Evolutionary conservation across 768 basidiomycete genomes (phyloP).

Genomic region (Leccinum aurantiacum): DNA sequence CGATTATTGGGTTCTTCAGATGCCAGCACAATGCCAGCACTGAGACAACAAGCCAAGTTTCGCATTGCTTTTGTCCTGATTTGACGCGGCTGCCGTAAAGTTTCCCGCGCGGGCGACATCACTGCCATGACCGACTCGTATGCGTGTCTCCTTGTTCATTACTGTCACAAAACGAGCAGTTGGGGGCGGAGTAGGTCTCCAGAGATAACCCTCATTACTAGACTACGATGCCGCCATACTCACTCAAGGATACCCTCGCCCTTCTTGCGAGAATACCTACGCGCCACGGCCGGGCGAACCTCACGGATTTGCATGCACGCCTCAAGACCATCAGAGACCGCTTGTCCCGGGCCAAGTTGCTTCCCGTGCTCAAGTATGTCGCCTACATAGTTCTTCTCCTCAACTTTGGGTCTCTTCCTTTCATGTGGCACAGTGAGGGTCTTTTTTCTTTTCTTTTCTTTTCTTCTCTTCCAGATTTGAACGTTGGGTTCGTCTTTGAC

Average conservation of each 20-base stretch:
- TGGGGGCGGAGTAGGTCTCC: background rate
- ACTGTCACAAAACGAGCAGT: background rate
- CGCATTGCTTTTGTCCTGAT: background rate
- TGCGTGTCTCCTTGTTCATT: background rate
- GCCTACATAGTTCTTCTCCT: conserved; percentile 48
- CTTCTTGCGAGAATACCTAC: conserved; percentile 19
- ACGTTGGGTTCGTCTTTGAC: background rate
- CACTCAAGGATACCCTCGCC: conserved; percentile 2
- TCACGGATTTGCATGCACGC: conserved; percentile 2
- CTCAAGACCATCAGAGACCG: conserved; percentile 7
- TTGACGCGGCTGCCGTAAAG: background rate
- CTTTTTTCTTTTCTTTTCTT: background rate
- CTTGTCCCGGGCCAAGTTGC: conserved; percentile 4
- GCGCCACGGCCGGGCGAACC: background rate
- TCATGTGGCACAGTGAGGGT: conserved; percentile 68
- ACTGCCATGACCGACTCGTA: no score
- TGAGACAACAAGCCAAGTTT: no score
- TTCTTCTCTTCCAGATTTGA: no score
- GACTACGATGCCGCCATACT: conserved; percentile 12
- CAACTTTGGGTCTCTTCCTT: conserved; percentile 61
- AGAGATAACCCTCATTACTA: background rate
- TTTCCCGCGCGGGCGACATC: background rate
- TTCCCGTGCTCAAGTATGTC: conserved; percentile 19
- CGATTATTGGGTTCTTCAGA: no score
- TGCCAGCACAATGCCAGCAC: no score